Base-by-base conservation (phyloP, 2,329 filamentous ascomycete genomes). In the Beauveria australis region DNA sequence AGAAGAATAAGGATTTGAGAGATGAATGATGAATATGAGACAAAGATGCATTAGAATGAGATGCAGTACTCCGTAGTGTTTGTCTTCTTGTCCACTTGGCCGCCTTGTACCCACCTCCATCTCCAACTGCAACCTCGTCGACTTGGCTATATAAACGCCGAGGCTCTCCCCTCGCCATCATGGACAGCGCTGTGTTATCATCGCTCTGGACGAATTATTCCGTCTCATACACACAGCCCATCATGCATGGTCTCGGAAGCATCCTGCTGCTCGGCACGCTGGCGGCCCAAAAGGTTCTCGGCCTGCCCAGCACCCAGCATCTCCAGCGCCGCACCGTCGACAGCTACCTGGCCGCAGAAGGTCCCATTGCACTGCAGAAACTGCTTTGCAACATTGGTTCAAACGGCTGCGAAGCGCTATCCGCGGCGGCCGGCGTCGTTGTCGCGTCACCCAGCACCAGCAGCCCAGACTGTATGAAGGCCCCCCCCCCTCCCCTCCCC, bases 331-430 rank as follows among this genome's bases (percentile, higher is more conserved):
- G 33, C 53, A 73, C 75, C 26, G 78, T 85, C 16, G 79, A 82
- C 64, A 73, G 75, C 37, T 87, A 81, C 68, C 75, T 87, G 64
- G 69, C 76, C 33, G 76, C 74, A 0, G 78, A 86, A 69, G 78
- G 74, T 18, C 76, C 79, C 8, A 75, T 83, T 65, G 80, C 84
- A 3, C 67, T 83, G 30, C 68, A 73, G 10, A 75, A 80, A 61
- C 73, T 86, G 28, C 70, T 85, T 43, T 83, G 80, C 73, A 87
- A 86, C 67, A 85, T 87, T 64, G 84, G 84, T 3, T 70, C 81
- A 10, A 71, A 70, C 59, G 84, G 84, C 28, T 80, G 79, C 64
- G 72, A 80, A 64, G 76, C 77, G 18, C 62, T 70, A 10, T 80
- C 79, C 2, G 81, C 78, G 5, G 71, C 68, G 40, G 68, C 78